Conservation (phyloP, 1,284 basidiomycete species). For the Malassezia nana region DNA sequence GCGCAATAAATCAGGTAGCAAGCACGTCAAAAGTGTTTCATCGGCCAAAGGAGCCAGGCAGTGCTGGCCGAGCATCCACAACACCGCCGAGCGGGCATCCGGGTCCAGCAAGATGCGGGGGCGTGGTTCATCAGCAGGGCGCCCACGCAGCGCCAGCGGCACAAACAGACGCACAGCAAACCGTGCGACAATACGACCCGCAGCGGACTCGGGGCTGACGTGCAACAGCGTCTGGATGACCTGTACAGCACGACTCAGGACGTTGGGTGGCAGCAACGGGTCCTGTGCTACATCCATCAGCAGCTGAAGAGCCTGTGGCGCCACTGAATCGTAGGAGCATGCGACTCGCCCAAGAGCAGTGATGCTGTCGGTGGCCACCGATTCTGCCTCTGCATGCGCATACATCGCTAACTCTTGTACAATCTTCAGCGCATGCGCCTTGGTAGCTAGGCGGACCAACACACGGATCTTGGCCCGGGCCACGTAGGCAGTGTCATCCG, state of each 20-base stretch:
- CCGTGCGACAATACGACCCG: conserved; percentile 23
- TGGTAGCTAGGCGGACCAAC: conserved; percentile 21
- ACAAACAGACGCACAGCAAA: conserved; percentile 30
- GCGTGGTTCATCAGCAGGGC: background rate
- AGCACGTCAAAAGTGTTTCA: conserved; percentile 28
- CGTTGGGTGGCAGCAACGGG: background rate
- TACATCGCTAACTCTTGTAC: conserved; percentile 24
- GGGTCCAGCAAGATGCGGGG: conserved; percentile 11
- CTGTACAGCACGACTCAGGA: conserved; percentile 9
- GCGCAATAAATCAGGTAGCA: conserved; percentile 39
- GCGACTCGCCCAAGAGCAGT: conserved; percentile 26
- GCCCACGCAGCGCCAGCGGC: background rate
- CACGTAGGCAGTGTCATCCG: conserved; percentile 28
- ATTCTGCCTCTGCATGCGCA: conserved; percentile 17
- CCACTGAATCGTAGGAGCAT: background rate
- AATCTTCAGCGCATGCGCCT: conserved; percentile 11
- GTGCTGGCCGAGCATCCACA: conserved; percentile 44
- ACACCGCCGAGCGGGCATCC: conserved; percentile 17
- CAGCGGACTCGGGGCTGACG: background rate
- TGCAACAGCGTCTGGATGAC: conserved; percentile 3
- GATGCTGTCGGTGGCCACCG: conserved; percentile 24
- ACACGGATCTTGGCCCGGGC: conserved; percentile 33
- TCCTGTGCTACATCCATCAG: conserved; percentile 11
- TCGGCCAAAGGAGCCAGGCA: conserved; percentile 10
- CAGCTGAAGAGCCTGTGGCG: background rate